Evolutionary conservation across 2,329 filamentous ascomycete species (phyloP), one percentile per base, ranked within the genome.

Genomic region (Cytospora piceae): DNA sequence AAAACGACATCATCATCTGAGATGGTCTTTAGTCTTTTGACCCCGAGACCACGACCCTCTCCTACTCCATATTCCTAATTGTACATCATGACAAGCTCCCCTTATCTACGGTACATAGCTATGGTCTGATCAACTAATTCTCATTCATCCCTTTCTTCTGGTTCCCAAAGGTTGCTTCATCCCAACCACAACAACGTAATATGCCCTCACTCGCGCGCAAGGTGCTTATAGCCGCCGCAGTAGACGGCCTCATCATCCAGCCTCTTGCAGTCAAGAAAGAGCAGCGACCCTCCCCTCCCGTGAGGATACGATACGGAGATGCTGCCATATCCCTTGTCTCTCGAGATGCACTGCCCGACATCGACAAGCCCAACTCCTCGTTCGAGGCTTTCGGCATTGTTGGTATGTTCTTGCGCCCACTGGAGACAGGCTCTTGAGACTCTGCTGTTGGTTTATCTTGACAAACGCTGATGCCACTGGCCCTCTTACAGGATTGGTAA

Each of bases 201-300:
- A 95, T 96, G 93, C 89, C 92, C 64, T 84, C 85, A 70, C 81
- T 96, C 67, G 88, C 91, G 66, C 90, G 91, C 75, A 96, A 95
- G 78, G 80, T 96, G 63, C 75, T 93, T 70, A 87, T 97, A 71
- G 90, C 90, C 77, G 92, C 93, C 63, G 88, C 92, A 31, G 86
- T 90, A 62, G 93, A 97, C 73, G 93, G 93, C 65, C 83, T 97
- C 61, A 82, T 96, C 69, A 83, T 97, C 54, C 92, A 95, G 73
- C 89, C 91, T 31, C 80, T 90, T 34, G 82, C 86, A 22, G 77
- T 81, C 63, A 87, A 87, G 75, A 88, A 87, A 73, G 85, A 88
- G 73, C 83, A 85, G 75, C 77, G 81, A 49, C 78, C 84, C 31
- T 75, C 80, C 63, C 81, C 84, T 66, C 82, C 88, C 27, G 82